These are phyloP conservation scores for Nemophila menziesii DNA, from an alignment of 257 asterid species.

Conservation along the genomic window DNA sequence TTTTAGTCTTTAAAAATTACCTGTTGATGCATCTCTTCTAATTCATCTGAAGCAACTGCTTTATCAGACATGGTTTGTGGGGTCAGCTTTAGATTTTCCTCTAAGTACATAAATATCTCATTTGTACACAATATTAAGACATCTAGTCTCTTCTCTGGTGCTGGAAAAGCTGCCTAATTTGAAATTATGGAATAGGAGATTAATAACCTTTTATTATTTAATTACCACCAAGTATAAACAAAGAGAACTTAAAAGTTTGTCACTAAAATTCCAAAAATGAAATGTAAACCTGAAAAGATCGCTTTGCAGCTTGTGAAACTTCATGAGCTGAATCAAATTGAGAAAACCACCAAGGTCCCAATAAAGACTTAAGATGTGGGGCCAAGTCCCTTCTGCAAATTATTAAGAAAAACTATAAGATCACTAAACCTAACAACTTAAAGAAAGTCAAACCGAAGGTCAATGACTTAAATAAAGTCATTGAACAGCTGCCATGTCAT, in stretches of 20 bases:
- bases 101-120: constrained; percentile 66
- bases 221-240: no score
- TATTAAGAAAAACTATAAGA: not conserved
- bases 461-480: no score
- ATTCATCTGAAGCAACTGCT: constrained; percentile 79
- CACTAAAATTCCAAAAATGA: constrained; percentile 1
- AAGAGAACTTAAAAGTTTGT: no score
- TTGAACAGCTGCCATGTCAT: not conserved
- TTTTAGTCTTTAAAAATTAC: constrained; percentile 19
- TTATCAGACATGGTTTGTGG: constrained; percentile 90
- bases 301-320: constrained; percentile 90
- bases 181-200: constrained; percentile 9
- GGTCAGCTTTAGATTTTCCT: constrained; percentile 81
- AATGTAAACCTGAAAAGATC: constrained; percentile 77
- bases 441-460: not conserved
- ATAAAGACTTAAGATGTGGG: constrained; percentile 72
- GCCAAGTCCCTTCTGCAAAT: constrained; percentile 84
- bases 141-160: constrained; percentile 77
- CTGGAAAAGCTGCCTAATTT: constrained; percentile 76
- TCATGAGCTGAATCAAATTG: constrained; percentile 85
- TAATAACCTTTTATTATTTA: not conserved
- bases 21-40: constrained; percentile 92
- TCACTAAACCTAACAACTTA: not conserved
- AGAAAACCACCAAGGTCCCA: constrained; percentile 99
- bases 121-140: constrained; percentile 66